phyloP scores from a whole-genome alignment of 225 moss, liverwort and hornwort species.

The Takakia lepidozioides region DNA sequence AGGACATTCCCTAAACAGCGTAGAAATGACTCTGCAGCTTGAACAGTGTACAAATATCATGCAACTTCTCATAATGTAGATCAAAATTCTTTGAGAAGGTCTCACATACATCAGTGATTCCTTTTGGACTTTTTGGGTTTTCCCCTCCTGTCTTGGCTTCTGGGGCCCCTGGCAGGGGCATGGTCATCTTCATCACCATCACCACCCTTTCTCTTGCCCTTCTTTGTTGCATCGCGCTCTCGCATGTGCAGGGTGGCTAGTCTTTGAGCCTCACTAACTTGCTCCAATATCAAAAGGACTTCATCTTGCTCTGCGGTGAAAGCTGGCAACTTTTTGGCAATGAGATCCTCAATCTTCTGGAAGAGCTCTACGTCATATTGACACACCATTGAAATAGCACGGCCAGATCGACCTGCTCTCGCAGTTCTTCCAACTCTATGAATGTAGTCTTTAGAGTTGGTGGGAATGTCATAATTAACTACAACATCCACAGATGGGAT shows the following conservation, averaged over 20 bases:
- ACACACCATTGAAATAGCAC: constrained; percentile 78
- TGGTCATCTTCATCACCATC: constrained; percentile 44
- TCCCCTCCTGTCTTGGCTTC: constrained; percentile 30
- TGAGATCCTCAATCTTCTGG: constrained; percentile 83
- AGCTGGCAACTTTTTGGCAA: constrained; percentile 63
- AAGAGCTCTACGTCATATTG: constrained; percentile 94
- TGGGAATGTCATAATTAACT: constrained; percentile 87
- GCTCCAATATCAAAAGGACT: constrained; percentile 68
- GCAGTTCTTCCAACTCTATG: constrained; percentile 95
- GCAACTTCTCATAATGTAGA: no score
- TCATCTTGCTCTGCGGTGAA: constrained; percentile 61
- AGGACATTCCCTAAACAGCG: no score
- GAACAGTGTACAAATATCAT: no score
- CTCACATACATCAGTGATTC: no score
- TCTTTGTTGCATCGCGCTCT: constrained; percentile 65
- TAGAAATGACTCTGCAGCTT: no score
- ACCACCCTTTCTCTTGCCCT: constrained; percentile 47
- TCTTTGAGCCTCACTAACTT: constrained; percentile 73
- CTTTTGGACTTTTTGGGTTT: constrained; percentile 33
- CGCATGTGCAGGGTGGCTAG: constrained; percentile 69
- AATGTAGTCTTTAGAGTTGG: constrained; percentile 90
- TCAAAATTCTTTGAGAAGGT: no score
- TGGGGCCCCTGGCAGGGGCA: constrained; percentile 15
- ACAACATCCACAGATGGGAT: constrained; percentile 76
- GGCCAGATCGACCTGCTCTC: constrained; percentile 77